These are phyloP conservation scores for Crucihimalaya himalaica DNA, from an alignment of 345 rosid species.

Conservation along the genomic window DNA sequence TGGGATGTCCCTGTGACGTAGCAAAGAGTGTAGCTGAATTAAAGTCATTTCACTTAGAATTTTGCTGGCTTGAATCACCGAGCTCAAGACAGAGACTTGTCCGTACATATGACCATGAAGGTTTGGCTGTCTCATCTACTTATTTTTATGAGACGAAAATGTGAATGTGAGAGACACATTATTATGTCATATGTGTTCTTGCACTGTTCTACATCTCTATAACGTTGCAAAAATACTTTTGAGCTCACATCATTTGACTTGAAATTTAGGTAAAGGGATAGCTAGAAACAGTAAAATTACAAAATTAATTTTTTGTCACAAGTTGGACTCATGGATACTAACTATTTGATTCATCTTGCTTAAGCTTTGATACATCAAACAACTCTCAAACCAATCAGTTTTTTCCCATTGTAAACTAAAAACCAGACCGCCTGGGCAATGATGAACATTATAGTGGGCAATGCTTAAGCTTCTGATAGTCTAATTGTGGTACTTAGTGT, in stretches of 20 bases:
- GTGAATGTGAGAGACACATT: constrained; percentile 45
- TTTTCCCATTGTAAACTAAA: too few species aligned
- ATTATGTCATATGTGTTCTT: neutral
- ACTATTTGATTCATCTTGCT: too few species aligned
- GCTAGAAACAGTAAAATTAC: too few species aligned
- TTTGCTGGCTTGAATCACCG: constrained; percentile 79
- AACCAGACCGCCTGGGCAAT: too few species aligned
- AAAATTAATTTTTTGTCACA: too few species aligned
- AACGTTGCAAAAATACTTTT: neutral
- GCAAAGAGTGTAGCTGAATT: constrained; percentile 67
- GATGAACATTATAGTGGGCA: too few species aligned
- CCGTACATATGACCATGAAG: constrained; percentile 80
- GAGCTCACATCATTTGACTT: neutral
- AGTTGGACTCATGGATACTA: too few species aligned
- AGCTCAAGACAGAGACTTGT: constrained; percentile 75
- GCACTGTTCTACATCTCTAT: neutral
- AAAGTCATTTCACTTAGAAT: constrained; percentile 80
- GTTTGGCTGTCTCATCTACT: constrained; percentile 84
- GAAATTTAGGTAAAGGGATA: neutral
- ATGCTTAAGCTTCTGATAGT: too few species aligned
- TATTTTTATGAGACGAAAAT: constrained; percentile 63
- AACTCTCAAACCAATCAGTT: too few species aligned
- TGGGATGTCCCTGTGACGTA: constrained; percentile 78
- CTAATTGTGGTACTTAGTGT: too few species aligned
- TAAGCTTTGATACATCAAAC: too few species aligned